Percentiles rank a stretch among this genome's conserved stretches.
Evolutionary conservation across 2,329 filamentous ascomycete genomes (phyloP).

Genomic region (Dactylonectria estremocensis): DNA sequence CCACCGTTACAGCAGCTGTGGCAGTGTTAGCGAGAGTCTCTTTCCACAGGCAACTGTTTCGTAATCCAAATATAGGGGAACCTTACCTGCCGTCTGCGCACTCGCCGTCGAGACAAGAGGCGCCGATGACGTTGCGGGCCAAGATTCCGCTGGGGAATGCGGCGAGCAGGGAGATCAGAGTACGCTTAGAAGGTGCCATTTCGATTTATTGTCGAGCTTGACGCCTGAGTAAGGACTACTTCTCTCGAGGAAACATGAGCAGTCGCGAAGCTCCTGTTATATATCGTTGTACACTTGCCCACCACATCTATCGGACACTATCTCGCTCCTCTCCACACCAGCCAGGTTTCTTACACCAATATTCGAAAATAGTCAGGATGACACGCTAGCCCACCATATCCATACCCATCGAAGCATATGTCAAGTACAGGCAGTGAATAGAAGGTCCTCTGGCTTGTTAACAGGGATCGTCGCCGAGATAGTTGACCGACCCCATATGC

Average conservation of each 20-base stretch:
- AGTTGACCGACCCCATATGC: not conserved
- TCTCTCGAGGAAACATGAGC: not conserved
- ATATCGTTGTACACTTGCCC: not conserved
- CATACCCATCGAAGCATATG: not conserved
- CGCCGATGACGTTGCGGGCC: constrained; percentile 4
- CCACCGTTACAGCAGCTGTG: constrained; percentile 11
- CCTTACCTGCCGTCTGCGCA: constrained; percentile 17
- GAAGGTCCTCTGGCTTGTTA: not conserved
- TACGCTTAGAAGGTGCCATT: not conserved
- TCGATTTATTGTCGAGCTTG: not conserved
- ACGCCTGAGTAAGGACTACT: not conserved
- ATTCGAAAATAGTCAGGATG: not conserved
- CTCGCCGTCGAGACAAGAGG: not conserved
- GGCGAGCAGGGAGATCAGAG: constrained; percentile 4
- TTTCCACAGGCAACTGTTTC: not conserved
- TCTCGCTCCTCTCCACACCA: not conserved
- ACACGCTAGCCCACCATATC: not conserved
- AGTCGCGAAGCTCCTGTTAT: not conserved
- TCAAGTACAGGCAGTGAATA: not conserved
- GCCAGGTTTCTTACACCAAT: not conserved
- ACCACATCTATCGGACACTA: not conserved
- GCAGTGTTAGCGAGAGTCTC: not conserved
- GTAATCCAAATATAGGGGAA: not conserved
- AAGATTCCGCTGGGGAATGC: not conserved
- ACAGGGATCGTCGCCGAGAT: not conserved